Evolutionary conservation across 768 basidiomycete species (phyloP), one percentile per base, ranked within the genome.

Genomic region (Rhodotorula sphaerocarpa): DNA sequence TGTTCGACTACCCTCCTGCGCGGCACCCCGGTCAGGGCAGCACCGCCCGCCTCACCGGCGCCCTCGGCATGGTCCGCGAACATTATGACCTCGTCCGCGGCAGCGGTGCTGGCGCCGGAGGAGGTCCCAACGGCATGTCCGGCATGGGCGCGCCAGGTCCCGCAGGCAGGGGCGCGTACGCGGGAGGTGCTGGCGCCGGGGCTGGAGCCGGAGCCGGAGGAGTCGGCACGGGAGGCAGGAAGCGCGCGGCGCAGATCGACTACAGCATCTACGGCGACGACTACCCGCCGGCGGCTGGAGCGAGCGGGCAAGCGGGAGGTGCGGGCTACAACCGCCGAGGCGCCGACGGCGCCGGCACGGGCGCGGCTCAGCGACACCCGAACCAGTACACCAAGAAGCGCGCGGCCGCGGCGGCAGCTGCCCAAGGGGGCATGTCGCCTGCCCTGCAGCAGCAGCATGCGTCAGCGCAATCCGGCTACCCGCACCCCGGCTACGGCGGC

Each of bases 351-450:
- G 34, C 45, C 41, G 28, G 51, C 11, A 67, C 59, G 30, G 66
- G 60, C 14, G 52, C 66, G 30, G 33, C 30, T 14, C 61, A 59
- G 39, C 61, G 66, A 3, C 66, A 68, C 39, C 66, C 66, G 59
- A 68, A 68, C 27, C 67, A 69, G 52, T 69, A 69, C 57, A 69
- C 67, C 48, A 69, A 69, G 60, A 69, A 69, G 50, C 47, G 61
- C 18, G 6, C 50, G 15, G 55, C 54, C 43, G 66, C 50, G 23
- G 41, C 34, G 11, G 47, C 42, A 6, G 46, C 25, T 15, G 58
- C 18, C 15, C 20, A 48, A n/a, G 50, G 54, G n/a, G 56, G 43
- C 18, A 34, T 25, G 42, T 42, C 42, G 6, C 50, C 50, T 36
- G 36, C 34, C 23, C 18, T 45, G 3, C 21, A n/a, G 21, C 21